Conservation (phyloP, 2,329 filamentous ascomycete genomes). For the Aureobasidium sp. region DNA sequence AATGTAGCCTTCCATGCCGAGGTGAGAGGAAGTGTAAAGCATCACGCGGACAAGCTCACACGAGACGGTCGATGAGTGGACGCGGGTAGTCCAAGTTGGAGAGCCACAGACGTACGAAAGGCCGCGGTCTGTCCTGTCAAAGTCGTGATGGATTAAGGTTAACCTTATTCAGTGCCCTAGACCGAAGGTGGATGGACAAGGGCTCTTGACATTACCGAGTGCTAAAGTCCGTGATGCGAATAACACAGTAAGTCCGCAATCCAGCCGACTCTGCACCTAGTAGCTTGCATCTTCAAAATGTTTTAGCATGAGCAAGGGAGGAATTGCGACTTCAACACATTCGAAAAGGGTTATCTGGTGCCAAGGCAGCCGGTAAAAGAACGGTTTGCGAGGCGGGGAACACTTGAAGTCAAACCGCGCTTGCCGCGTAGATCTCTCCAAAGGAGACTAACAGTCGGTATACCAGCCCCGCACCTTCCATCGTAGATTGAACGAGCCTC, state of each 20-base stretch:
- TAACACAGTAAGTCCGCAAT: neutral
- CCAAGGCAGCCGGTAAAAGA: neutral
- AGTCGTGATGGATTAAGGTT: neutral
- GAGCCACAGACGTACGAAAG: neutral
- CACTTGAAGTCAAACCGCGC: neutral
- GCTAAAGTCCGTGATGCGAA: neutral
- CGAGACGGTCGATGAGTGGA: neutral
- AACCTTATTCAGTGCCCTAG: neutral
- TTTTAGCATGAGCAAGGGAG: neutral
- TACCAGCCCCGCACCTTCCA: neutral
- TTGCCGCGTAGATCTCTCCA: neutral
- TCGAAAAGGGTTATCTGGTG: neutral
- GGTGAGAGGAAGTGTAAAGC: neutral
- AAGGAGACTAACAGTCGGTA: neutral
- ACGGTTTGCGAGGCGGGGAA: neutral
- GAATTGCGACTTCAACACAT: too few relatives aligned
- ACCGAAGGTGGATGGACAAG: neutral
- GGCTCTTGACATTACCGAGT: neutral
- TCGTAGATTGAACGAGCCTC: neutral
- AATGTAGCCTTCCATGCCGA: neutral
- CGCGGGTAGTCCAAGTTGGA: neutral
- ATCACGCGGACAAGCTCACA: conserved; percentile 5
- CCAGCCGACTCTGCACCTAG: neutral
- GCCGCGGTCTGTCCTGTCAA: neutral
- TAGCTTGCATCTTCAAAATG: neutral